Percentiles rank a stretch among this genome's conserved stretches.
phyloP scores from a whole-genome alignment of 2,329 filamentous ascomycete species.

The Colletotrichum godetiae region DNA sequence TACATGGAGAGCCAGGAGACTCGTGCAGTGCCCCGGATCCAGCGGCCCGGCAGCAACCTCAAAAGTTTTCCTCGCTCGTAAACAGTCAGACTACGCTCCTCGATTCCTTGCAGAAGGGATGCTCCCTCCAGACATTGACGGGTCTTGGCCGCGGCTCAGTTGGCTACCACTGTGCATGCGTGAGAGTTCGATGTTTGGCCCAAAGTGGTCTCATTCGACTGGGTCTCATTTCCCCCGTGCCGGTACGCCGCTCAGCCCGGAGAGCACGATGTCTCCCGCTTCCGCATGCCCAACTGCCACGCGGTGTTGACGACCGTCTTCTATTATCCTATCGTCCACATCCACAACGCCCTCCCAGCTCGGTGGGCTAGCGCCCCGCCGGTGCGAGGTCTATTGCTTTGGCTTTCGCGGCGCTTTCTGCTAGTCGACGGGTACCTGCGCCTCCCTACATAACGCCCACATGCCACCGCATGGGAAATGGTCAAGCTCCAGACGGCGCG shows the following conservation, averaged over 20 bases:
- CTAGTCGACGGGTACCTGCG: constrained; percentile 30
- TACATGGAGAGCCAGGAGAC: neutral
- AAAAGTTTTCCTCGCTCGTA: neutral
- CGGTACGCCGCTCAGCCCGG: constrained; percentile 8
- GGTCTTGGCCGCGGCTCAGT: constrained; percentile 2
- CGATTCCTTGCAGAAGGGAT: constrained; percentile 10
- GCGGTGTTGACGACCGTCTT: neutral
- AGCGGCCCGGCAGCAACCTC: constrained; percentile 14
- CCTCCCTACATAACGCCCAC: constrained; percentile 17
- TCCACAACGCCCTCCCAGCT: neutral
- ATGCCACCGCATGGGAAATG: constrained; percentile 7
- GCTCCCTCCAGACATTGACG: constrained; percentile 23
- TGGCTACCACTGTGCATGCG: neutral
- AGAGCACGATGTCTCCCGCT: neutral
- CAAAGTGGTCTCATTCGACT: constrained; percentile 19
- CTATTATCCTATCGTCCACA: neutral
- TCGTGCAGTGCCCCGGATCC: constrained; percentile 8
- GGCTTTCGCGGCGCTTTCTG: constrained; percentile 23
- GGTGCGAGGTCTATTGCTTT: constrained; percentile 22
- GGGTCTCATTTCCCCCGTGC: constrained; percentile 21
- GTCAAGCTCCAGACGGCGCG: neutral
- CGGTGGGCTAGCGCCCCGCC: constrained; percentile 5
- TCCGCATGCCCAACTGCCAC: neutral
- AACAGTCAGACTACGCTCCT: neutral
- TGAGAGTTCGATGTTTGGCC: neutral